Percentiles rank a stretch among this genome's conserved stretches.
phyloP scores from a whole-genome alignment of 495 filamentous ascomycete genomes.

The Daldinia childiae region DNA sequence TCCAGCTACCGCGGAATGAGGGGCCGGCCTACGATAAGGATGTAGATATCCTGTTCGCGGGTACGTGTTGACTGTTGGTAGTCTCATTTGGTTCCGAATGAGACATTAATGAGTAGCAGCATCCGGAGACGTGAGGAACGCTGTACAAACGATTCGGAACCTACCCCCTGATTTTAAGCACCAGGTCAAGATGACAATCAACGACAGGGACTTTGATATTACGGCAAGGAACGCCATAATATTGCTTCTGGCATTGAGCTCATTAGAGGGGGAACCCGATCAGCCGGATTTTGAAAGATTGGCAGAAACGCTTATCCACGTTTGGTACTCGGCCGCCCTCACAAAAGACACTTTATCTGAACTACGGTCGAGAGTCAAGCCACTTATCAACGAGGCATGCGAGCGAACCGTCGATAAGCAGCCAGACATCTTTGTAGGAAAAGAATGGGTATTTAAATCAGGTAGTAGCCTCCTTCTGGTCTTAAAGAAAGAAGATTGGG shows the following conservation, averaged over 20 bases:
- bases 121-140: conserved; percentile 57
- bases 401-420: conserved; percentile 13
- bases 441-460: conserved; percentile 37
- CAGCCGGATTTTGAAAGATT: neutral
- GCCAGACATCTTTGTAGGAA: conserved; percentile 10
- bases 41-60: conserved; percentile 54
- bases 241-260: conserved; percentile 45
- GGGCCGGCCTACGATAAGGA: conserved; percentile 43
- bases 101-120: conserved; percentile 40
- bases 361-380: conserved; percentile 23
- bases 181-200: conserved; percentile 46
- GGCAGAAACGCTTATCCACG: conserved; percentile 33
- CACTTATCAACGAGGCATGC: conserved; percentile 36
- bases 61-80: conserved; percentile 39
- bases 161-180: conserved; percentile 43
- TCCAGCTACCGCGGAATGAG: conserved; percentile 54
- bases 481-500: conserved; percentile 23
- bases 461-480: conserved; percentile 14
- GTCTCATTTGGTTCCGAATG: no score
- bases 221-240: conserved; percentile 56
- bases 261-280: conserved; percentile 2
- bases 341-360: neutral
- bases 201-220: conserved; percentile 54
- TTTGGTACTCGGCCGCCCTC: conserved; percentile 47
- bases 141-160: conserved; percentile 49